A percentile compares a stretch with the other conserved stretches of the same genome.
These are phyloP conservation scores for Cytospora schulzeri DNA, from an alignment of 2,329 filamentous ascomycete genomes.

Conservation along the genomic window DNA sequence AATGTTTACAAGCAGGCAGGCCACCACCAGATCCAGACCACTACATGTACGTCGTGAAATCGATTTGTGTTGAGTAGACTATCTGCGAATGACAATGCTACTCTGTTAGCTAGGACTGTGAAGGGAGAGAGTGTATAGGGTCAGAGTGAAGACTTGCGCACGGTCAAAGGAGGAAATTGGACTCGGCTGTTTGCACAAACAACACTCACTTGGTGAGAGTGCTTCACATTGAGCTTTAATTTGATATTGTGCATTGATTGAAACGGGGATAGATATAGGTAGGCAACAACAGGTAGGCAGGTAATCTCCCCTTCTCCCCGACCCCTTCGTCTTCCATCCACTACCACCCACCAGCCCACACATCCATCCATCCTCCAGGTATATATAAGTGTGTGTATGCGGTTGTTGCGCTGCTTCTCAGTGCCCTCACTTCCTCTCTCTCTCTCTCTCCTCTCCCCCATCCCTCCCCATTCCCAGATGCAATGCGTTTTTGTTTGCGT, in stretches of 20 bases:
- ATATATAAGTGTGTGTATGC: slow-evolving; percentile 9
- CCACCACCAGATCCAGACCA: too few relatives aligned
- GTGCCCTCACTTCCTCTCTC: not conserved
- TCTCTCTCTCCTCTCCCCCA: not conserved
- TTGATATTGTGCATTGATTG: slow-evolving; percentile 19
- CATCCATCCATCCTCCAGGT: slow-evolving; percentile 9
- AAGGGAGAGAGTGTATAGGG: too few relatives aligned
- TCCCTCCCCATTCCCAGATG: not conserved
- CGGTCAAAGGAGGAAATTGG: not conserved
- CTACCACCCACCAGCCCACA: not conserved
- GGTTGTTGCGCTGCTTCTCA: not conserved
- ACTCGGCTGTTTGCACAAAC: not conserved
- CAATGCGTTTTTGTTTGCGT: slow-evolving; percentile 1
- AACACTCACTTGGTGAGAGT: not conserved
- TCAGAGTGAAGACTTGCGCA: not conserved
- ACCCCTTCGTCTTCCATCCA: not conserved
- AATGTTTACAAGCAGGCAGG: too few relatives aligned
- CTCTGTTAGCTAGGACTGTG: too few relatives aligned
- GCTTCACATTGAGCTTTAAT: not conserved
- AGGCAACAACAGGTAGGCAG: slow-evolving; percentile 12
- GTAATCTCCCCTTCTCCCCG: slow-evolving; percentile 4
- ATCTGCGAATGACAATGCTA: too few relatives aligned
- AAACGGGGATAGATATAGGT: slow-evolving; percentile 16
- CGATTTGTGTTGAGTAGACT: too few relatives aligned
- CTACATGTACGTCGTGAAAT: too few relatives aligned